phyloP scores from a whole-genome alignment of 768 basidiomycete genomes.

The Gyrodon lividus region DNA sequence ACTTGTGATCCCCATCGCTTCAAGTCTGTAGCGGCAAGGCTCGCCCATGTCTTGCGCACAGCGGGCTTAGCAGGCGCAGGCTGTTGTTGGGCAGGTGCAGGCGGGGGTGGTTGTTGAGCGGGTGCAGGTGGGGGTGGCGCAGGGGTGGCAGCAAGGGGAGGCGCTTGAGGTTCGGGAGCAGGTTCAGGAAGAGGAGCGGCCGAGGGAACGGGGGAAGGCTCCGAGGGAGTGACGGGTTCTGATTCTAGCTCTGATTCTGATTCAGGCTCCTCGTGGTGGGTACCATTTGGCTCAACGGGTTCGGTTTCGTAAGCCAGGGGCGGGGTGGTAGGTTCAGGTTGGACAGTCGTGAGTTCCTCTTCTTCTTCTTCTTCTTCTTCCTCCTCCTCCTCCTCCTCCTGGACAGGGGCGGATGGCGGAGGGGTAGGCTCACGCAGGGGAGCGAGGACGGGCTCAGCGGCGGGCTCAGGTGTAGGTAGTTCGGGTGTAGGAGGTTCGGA shows the following conservation, averaged over 20 bases:
- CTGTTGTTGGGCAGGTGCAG: conserved; percentile 25
- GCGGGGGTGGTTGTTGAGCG: conserved; percentile 27
- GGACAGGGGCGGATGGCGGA: conserved; percentile 24
- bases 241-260: conserved; percentile 28
- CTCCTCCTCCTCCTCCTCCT: too few species aligned
- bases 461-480: conserved; percentile 30
- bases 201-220: conserved; percentile 27
- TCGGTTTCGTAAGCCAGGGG: conserved; percentile 41
- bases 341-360: conserved; percentile 43
- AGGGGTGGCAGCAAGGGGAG: conserved; percentile 25
- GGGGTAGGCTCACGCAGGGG: conserved; percentile 31
- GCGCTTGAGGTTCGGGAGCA: conserved; percentile 18
- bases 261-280: conserved; percentile 35
- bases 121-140: conserved; percentile 31
- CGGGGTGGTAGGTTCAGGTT: conserved; percentile 31
- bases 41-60: conserved; percentile 85
- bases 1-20: conserved; percentile 86
- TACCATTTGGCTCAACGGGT: conserved; percentile 41
- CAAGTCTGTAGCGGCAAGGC: conserved; percentile 78
- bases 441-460: conserved; percentile 31
- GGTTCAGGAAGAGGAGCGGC: conserved; percentile 28
- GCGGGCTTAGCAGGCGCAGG: conserved; percentile 44
- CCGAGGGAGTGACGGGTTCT: conserved; percentile 20
- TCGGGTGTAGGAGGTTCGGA: conserved; percentile 38
- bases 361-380: too few species aligned